Evolutionary conservation across 441 rosid species (phyloP), one percentile per base, ranked within the genome.

Genomic region (Rhodomyrtus psidioides): DNA sequence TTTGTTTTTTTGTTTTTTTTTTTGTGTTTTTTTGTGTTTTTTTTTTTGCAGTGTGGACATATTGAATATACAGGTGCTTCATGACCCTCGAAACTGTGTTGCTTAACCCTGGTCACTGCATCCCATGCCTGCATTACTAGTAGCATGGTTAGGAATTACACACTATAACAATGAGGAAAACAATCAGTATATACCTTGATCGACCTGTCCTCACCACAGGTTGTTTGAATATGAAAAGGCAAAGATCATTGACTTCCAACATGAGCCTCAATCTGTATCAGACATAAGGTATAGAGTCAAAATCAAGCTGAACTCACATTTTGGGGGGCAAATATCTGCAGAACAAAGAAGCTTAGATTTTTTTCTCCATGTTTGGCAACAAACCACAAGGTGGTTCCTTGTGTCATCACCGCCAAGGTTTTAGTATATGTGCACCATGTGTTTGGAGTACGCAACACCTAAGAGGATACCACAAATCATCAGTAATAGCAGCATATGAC

Each of bases 211-310:
- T 95, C 96, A 24, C 98, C 98, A 82, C 95, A 93, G 42, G 96
- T 93, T 92, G 88, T 87, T 92, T 82, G 95, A 94, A 88, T 86
- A 91, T 83, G 95, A 90, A 88, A 95, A 95, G 7, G 93, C 94
- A n/a, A 95, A 95, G 93, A 91, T 95, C 97, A 83, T 92, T 93
- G 42, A 95, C 98, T 93, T 83, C 97, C 98, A 27, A n/a, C 87
- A 90, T 95, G 98, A 87, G 97, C 97, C 26, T 94, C 97, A 82
- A 95, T 93, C 98, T 94, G 86, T 86, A 88, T 27, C 12, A 59
- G 0, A 7, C 17, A 27, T 59, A 2, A 14, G 70, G 70, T 1
- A n/a, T 14, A 59, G 1, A 59, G 4, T 27, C 21, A 59, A 7
- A 59, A 59, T 59, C 16, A 59, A 27, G 2, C 14, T 27, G 1